These are phyloP conservation scores for Przewalskia tangutica DNA, from an alignment of 257 asterid genomes.

Conservation along the genomic window DNA sequence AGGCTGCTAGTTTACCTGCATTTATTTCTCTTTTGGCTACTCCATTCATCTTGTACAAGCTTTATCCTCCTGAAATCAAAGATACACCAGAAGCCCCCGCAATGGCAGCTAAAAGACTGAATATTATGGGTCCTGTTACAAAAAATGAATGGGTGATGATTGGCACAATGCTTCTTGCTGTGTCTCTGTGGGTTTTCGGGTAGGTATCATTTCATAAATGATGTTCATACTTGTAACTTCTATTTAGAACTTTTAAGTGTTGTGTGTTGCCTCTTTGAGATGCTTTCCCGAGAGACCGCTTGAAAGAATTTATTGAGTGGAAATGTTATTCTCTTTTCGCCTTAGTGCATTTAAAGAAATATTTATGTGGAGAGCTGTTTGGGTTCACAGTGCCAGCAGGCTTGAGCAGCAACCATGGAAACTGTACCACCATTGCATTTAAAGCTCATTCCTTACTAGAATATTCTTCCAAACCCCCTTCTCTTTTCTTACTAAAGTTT, in stretches of 20 bases:
- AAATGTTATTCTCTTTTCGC: not conserved
- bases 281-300: not conserved
- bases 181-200: constrained; percentile 89
- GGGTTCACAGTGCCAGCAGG: not conserved
- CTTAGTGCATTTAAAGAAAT: not conserved
- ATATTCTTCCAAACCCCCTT: not conserved
- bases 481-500: not conserved
- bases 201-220: constrained; percentile 21
- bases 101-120: constrained; percentile 70
- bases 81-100: constrained; percentile 97
- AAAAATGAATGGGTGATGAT: constrained; percentile 88
- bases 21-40: constrained; percentile 67
- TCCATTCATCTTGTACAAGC: constrained; percentile 72
- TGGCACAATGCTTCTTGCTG: constrained; percentile 95
- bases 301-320: not conserved
- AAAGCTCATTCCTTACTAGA: not conserved
- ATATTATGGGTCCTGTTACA: constrained; percentile 77
- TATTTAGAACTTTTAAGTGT: not conserved
- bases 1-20: constrained; percentile 91
- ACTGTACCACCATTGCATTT: not conserved
- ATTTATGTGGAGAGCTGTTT: not conserved
- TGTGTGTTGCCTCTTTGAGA: not conserved
- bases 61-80: constrained; percentile 88
- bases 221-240: not conserved
- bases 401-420: too few species aligned